A percentile compares a stretch with the other conserved stretches of the same genome.
These are phyloP conservation scores for Pleurotus pulmonarius DNA, from an alignment of 768 basidiomycete genomes.

Conservation along the genomic window DNA sequence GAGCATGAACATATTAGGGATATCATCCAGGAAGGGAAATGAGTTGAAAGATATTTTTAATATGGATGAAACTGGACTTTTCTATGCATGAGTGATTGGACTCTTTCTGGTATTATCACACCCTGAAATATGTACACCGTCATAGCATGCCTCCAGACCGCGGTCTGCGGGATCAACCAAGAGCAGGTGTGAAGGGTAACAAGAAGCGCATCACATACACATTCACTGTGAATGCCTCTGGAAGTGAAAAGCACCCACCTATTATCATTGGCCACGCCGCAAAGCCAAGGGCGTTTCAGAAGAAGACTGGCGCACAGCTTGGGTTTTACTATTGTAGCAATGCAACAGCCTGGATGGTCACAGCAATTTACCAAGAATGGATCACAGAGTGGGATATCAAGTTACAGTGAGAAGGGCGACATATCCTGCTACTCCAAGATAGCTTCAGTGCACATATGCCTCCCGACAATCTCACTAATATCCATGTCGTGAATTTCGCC, in stretches of 20 bases:
- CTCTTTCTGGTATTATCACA: not conserved
- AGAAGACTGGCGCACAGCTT: conserved; percentile 24
- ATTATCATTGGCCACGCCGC: conserved; percentile 29
- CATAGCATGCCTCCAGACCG: conserved; percentile 28
- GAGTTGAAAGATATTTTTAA: conserved; percentile 28
- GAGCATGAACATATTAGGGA: too few species aligned
- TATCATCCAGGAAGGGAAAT: too few species aligned
- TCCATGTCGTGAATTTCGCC: conserved; percentile 24
- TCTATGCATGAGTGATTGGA: conserved; percentile 23
- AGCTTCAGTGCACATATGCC: conserved; percentile 25
- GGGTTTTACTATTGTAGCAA: conserved; percentile 33
- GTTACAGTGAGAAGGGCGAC: conserved; percentile 14
- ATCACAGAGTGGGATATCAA: conserved; percentile 27
- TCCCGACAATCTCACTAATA: conserved; percentile 18
- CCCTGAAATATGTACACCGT: conserved; percentile 2
- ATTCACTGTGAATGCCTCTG: conserved; percentile 30
- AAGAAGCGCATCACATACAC: conserved; percentile 28
- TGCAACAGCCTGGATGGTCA: conserved; percentile 35
- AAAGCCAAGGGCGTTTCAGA: conserved; percentile 23
- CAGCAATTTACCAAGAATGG: conserved; percentile 29
- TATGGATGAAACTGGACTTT: conserved; percentile 30
- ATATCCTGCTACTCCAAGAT: conserved; percentile 28
- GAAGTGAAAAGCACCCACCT: conserved; percentile 23
- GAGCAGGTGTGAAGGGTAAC: conserved; percentile 26
- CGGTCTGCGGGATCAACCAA: conserved; percentile 20